Percentiles rank a stretch among this genome's conserved stretches.
Conservation (phyloP, 352 stramenopile species). For the Phytophthora quininea region DNA sequence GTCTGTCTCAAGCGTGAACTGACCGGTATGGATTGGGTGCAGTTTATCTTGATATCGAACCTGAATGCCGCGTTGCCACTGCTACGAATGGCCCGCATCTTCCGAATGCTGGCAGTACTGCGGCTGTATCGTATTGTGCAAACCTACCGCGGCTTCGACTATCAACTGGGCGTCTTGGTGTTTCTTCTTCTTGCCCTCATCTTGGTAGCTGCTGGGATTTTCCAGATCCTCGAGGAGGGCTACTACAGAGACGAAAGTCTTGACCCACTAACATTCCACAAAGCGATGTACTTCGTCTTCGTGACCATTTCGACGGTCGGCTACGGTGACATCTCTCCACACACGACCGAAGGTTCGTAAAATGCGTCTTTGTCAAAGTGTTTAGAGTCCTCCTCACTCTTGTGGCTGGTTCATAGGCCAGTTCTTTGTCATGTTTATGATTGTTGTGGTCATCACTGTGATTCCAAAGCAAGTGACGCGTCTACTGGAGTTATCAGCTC, state of each 20-base stretch:
- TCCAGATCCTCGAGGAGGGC: constrained; percentile 64
- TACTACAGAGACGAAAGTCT: constrained; percentile 47
- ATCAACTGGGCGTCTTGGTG: constrained; percentile 61
- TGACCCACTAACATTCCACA: constrained; percentile 54
- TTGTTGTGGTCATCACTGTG: constrained; percentile 62
- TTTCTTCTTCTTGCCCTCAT: constrained; percentile 66
- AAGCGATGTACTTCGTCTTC: constrained; percentile 74
- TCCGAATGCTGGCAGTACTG: constrained; percentile 60
- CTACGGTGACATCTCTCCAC: constrained; percentile 64
- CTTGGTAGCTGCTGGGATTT: constrained; percentile 58
- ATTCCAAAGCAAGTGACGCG: constrained; percentile 61
- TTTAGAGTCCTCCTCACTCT: neutral
- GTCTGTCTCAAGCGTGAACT: too few relatives aligned
- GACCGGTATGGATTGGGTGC: neutral
- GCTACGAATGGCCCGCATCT: constrained; percentile 58
- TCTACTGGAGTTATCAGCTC: constrained; percentile 54
- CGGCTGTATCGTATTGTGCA: constrained; percentile 65
- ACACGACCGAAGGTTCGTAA: constrained; percentile 46
- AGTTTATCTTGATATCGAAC: constrained; percentile 46
- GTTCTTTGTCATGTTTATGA: constrained; percentile 68
- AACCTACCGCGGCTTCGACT: constrained; percentile 63
- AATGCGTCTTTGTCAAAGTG: neutral
- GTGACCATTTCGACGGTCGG: constrained; percentile 69
- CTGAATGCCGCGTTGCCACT: constrained; percentile 44
- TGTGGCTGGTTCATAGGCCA: constrained; percentile 32